Base-by-base conservation (phyloP, 306 rosid genomes). In the Quercus rubra region DNA sequence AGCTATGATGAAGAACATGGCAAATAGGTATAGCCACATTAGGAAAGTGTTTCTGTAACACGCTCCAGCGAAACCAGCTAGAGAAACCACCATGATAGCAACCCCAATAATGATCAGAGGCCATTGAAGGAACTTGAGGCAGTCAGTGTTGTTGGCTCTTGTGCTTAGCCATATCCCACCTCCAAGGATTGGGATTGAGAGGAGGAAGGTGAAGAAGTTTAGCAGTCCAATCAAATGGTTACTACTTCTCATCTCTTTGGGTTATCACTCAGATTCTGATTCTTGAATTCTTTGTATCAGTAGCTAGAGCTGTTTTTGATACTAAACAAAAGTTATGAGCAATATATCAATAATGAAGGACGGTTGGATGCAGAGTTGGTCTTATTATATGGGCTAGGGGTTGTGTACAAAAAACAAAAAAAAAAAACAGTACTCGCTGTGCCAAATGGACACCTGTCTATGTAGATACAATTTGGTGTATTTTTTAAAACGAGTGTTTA, bases 131-230 rank as follows among this genome's bases (percentile, higher is more conserved):
- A 95, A 95, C 80, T 86, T 87, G 35, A 95, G 91, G 77, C 99
- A 95, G 77, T 95, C 99, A 0, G 97, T 89, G 93, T 86, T 95
- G 96, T 89, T 92, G 62, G 99, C 97, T 9, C 98, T 73, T 86
- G 92, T 83, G 90, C 96, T 92, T 25, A 95, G 92, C 99, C 99
- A 95, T 66, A 93, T 87, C 0, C 98, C 99, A 0, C 99, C 99
- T 0, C 92, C 98, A 0, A 95, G 85, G 76, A 95, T 95, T 25
- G 99, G 99, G 63, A 95, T 74, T 13, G 99, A 95, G 1, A 95
- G 89, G 20, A 95, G 79, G 86, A 95, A 93, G 55, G 99, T 95
- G 20, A 86, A 13, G 93, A 95, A 95, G 88, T 95, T 95, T 1
- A 93, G 87, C 0, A 77, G 4, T 0, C 99, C 99, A 3, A 95